Evolutionary conservation across 805 yeast species (phyloP).

Genomic region (Phaffomyces opuntiae): DNA sequence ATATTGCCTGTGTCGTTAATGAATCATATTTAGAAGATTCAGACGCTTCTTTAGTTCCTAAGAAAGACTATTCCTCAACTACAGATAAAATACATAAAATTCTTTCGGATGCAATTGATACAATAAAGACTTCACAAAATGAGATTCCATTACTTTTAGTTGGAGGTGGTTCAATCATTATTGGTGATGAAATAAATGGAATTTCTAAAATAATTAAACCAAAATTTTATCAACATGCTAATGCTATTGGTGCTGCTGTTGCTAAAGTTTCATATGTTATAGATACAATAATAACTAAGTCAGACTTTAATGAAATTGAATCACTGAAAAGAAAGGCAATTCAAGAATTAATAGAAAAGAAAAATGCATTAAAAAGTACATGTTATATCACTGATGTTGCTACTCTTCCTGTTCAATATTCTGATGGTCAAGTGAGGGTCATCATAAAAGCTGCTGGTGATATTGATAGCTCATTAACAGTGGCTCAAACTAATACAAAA

Average conservation of each 20-base stretch:
- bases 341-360: conserved; percentile 9
- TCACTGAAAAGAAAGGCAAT: conserved; percentile 10
- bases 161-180: conserved; percentile 45
- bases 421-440: conserved; percentile 12
- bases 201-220: conserved; percentile 37
- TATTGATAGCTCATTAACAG: not conserved
- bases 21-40: not conserved
- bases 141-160: conserved; percentile 38
- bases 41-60: not conserved
- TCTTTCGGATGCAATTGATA: conserved; percentile 28
- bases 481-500: too few species aligned
- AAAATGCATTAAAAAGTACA: conserved; percentile 3
- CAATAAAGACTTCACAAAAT: conserved; percentile 38
- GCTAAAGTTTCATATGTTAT: conserved; percentile 30
- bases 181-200: conserved; percentile 32
- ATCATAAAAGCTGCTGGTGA: conserved; percentile 15
- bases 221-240: conserved; percentile 36
- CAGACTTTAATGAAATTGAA: conserved; percentile 5
- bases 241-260: conserved; percentile 46
- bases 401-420: conserved; percentile 18
- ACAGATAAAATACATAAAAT: conserved; percentile 8
- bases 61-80: conserved; percentile 1
- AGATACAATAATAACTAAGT: not conserved
- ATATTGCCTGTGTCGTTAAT: conserved; percentile 22
- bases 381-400: conserved; percentile 15